phyloP scores from a whole-genome alignment of 1,139 yeast genomes.

The Yamadazyma trypodendri region DNA sequence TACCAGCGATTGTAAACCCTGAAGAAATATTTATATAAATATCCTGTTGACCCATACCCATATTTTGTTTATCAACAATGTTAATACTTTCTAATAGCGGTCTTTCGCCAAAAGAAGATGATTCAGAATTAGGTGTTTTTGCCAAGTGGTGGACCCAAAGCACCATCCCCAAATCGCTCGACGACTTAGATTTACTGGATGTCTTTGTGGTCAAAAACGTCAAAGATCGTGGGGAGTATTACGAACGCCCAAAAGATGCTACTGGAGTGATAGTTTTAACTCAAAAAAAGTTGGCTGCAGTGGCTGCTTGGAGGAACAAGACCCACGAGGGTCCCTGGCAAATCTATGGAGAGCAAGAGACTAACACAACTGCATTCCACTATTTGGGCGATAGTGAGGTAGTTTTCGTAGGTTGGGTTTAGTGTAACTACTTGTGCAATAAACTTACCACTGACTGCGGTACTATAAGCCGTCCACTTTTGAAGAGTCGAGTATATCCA shows the following conservation, averaged over 20 bases:
- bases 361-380: slow-evolving; percentile 12
- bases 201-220: slow-evolving; percentile 13
- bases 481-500: no score
- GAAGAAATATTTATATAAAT: no score
- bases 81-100: no score
- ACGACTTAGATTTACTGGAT: slow-evolving; percentile 8
- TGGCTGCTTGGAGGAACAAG: slow-evolving; percentile 13
- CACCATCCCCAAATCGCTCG: slow-evolving; percentile 5
- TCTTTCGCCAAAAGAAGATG: no score
- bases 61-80: no score
- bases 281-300: slow-evolving; percentile 9
- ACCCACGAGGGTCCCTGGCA: slow-evolving; percentile 18
- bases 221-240: slow-evolving; percentile 17
- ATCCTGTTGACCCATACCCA: no score
- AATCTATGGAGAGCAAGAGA: slow-evolving; percentile 17
- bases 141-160: slow-evolving; percentile 11
- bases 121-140: slow-evolving; percentile 9
- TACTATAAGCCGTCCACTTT: no score
- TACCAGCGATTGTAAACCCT: no score
- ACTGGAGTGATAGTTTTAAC: slow-evolving; percentile 14
- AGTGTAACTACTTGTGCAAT: no score
- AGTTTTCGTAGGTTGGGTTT: slow-evolving; percentile 15
- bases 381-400: slow-evolving; percentile 15
- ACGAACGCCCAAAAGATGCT: slow-evolving; percentile 12
- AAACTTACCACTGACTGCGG: no score